phyloP scores from a whole-genome alignment of 371 early-diverging fungal species.

The Lichtheimia ramosa region DNA sequence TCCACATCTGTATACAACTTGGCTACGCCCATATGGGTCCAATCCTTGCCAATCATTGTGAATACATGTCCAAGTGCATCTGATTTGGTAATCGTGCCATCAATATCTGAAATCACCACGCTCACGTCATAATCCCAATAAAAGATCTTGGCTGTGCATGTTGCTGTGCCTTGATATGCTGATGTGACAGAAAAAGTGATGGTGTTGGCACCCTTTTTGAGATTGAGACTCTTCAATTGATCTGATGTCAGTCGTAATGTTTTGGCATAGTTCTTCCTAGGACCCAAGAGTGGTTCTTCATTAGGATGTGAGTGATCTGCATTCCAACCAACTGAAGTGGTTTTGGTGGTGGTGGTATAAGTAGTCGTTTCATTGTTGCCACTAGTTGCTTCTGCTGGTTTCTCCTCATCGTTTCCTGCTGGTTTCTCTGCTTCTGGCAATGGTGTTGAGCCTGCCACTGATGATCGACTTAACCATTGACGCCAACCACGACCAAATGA shows the following conservation, averaged over 20 bases:
- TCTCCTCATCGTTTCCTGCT: constrained; percentile 8
- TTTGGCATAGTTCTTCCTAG: constrained; percentile 74
- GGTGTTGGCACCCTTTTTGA: constrained; percentile 86
- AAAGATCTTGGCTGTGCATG: constrained; percentile 81
- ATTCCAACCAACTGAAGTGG: constrained; percentile 46
- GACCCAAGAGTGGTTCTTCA: constrained; percentile 12
- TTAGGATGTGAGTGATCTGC: constrained; percentile 30
- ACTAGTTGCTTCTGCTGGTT: constrained; percentile 2
- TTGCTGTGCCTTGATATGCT: constrained; percentile 69
- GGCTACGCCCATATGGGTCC: constrained; percentile 97
- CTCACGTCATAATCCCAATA: constrained; percentile 83
- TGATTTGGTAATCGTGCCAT: constrained; percentile 98
- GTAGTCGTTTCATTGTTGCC: constrained; percentile 32
- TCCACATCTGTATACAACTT: constrained; percentile 89
- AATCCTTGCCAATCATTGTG: constrained; percentile 96
- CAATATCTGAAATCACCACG: constrained; percentile 96
- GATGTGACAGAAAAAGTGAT: constrained; percentile 85
- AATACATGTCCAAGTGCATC: constrained; percentile 96
- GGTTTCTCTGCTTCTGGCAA: not conserved
- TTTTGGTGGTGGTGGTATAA: constrained; percentile 46
- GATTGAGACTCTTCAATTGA: constrained; percentile 77
- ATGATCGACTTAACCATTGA: constrained; percentile 54
- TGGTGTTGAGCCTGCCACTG: constrained; percentile 29
- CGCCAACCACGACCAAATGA: constrained; percentile 52
- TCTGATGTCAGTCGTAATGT: constrained; percentile 85